phyloP scores from a whole-genome alignment of 2,329 filamentous ascomycete genomes.

The Colletotrichum abscissum region DNA sequence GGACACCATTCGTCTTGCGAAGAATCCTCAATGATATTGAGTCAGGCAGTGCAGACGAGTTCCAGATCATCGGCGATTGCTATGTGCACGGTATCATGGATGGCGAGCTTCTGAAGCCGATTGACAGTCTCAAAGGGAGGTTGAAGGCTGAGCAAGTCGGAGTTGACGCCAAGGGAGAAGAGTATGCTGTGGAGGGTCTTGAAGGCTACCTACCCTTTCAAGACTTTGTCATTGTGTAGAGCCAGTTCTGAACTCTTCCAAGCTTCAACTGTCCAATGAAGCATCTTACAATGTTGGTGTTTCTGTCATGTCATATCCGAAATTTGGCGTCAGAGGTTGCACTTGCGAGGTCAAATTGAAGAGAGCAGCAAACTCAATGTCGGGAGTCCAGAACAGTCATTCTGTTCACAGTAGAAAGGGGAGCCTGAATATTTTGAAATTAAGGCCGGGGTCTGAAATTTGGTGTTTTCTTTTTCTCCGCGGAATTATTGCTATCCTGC shows the following conservation, averaged over 20 bases:
- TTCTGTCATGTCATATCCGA: too few relatives aligned
- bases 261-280: too few relatives aligned
- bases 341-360: too few relatives aligned
- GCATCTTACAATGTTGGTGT: too few relatives aligned
- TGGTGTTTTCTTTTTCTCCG: background rate
- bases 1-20: constrained; percentile 46
- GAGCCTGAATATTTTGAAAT: background rate
- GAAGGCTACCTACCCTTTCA: background rate
- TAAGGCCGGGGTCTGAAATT: background rate
- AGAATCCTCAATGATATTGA: background rate
- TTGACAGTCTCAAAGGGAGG: background rate
- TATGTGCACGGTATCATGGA: constrained; percentile 16
- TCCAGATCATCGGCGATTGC: constrained; percentile 8
- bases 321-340: too few relatives aligned
- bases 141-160: background rate
- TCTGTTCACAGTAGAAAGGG: too few relatives aligned
- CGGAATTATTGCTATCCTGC: background rate
- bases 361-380: too few relatives aligned
- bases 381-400: too few relatives aligned
- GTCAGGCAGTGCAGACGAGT: background rate
- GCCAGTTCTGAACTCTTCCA: too few relatives aligned
- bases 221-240: background rate
- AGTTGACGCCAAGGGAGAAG: background rate
- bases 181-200: background rate
- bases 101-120: background rate